Base-by-base conservation (phyloP, 495 filamentous ascomycete species). In the Amphirosellinia nigrospora region DNA sequence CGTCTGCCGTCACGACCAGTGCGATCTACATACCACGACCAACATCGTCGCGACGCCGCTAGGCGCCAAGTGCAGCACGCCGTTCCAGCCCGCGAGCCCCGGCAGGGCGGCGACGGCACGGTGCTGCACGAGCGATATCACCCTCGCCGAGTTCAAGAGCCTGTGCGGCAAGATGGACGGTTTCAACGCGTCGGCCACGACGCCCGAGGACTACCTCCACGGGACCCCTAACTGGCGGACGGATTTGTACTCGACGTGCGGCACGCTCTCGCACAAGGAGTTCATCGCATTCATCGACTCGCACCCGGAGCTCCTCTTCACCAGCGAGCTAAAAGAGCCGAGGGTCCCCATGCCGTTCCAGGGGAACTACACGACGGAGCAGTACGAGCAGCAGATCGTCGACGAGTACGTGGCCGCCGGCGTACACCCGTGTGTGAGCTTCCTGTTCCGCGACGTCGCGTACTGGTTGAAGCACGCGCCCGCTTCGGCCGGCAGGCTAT, bases 81-180 rank as follows among this genome's bases (percentile, higher is more conserved):
- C 87, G 2, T 90, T 90, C 77, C 77, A 75, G 32, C 86, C 88
- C 10, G 86, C 86, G 21, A 23, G 52, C 0, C 70, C 78, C 48
- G 78, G 79, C 30, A 72, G 66, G 7, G 50, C 76, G 0, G 88
- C 88, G 0, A 81, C 72, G 0, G 88, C 87, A 4, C 82, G 80
- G 11, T 90, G 89, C 83, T 90, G 89, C 83, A 90, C 89, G 2
- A 85, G 81, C 52, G 89, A 90, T 71, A 88, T 90, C 75, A 89
- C 89, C 1, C 74, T 85, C 38, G 82, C 81, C 38, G 87, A 90
- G 70, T 86, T 87, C 81, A 85, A 86, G 78, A 79, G 81, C 2
- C 80, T 90, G 30, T 90, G 89, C 77, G 84, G 81, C 38, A 90
- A 89, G 74, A 88, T 89, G 86, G 89, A 90, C 72, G 86, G 82